These are phyloP conservation scores for Mycosphaerella sp. DNA, from an alignment of 2,329 filamentous ascomycete species.

Conservation along the genomic window DNA sequence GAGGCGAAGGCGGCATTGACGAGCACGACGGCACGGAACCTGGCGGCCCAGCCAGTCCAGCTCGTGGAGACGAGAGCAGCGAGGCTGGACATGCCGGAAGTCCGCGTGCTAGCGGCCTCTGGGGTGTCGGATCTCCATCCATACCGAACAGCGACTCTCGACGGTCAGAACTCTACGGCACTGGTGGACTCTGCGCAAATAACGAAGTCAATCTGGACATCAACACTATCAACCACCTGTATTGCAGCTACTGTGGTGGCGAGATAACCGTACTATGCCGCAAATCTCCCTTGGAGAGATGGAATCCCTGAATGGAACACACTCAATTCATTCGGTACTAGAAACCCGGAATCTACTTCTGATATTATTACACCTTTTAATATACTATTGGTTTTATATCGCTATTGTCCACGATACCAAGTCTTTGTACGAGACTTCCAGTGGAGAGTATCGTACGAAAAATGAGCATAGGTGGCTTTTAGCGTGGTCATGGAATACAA, in stretches of 20 bases:
- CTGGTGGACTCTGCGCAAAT: conserved; percentile 47
- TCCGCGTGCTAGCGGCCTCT: conserved; percentile 32
- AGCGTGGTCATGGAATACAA: no score
- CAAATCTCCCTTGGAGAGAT: no score
- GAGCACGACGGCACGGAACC: conserved; percentile 31
- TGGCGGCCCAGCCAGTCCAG: conserved; percentile 36
- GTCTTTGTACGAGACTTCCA: no score
- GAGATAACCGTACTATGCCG: no score
- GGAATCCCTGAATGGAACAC: no score
- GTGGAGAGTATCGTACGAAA: no score
- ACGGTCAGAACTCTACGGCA: conserved; percentile 32
- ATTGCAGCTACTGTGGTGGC: conserved; percentile 43
- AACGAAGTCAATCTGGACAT: conserved; percentile 50
- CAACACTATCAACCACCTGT: conserved; percentile 45
- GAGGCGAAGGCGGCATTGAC: conserved; percentile 20
- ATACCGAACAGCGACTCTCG: conserved; percentile 28
- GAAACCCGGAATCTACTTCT: no score
- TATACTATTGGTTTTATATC: no score
- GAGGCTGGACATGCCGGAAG: conserved; percentile 9
- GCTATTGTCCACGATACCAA: no score
- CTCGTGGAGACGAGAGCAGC: conserved; percentile 34
- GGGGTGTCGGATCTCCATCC: conserved; percentile 44
- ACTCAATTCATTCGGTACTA: no score
- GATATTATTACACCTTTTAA: no score
- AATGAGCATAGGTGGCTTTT: no score